Base-by-base conservation (phyloP, 2,329 filamentous ascomycete genomes). In the Diaporthe humulicola region DNA sequence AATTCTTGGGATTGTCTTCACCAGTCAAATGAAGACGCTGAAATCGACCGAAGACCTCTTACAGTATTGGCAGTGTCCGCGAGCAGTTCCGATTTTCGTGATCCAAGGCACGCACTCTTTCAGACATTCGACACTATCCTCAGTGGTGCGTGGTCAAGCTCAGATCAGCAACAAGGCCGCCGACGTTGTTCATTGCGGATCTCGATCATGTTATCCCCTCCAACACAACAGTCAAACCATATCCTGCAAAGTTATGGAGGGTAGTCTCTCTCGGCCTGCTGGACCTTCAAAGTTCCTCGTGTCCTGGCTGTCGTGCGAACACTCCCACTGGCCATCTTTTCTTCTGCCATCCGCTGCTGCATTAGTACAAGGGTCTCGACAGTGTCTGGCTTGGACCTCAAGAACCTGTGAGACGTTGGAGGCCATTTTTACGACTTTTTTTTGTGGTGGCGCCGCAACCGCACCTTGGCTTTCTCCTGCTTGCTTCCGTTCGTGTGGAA, bases 351-450 rank as follows among this genome's bases (percentile, higher is more conserved):
- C 28, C 22, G 28, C 48, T 54, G 6, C 30, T 40, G 48, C 64
- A 3, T 33, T 52, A 54, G 14, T 28, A 45, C n/a, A 61, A 61
- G 58, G 40, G 73, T 56, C 73, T 73, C 67, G 73, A 72, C 73
- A 75, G 73, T 75, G 70, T 75, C 70, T 70, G 61, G 40, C 50
- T 19, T 42, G 50, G 45, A 33, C 50, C 36, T 56, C 22, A 28
- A 6, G 33, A 30, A 33, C n/a, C 22, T n/a, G 19, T 33, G 8
- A n/a, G 19, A 58, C 19, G 33, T 38, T 38, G 30, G 19, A 38
- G 5, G 12, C 33, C 33, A 22, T 22, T 38, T 38, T 36, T 58
- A 14, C 22, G 56, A 58, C 56, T 7, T 19, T 19, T 38, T 1
- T 14, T 25, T n/a, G 56, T 33, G 33, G 22, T 22, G 54, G 56